Evolutionary conservation across 2,329 filamentous ascomycete genomes (phyloP).

Genomic region (Fusarium ambrosium): DNA sequence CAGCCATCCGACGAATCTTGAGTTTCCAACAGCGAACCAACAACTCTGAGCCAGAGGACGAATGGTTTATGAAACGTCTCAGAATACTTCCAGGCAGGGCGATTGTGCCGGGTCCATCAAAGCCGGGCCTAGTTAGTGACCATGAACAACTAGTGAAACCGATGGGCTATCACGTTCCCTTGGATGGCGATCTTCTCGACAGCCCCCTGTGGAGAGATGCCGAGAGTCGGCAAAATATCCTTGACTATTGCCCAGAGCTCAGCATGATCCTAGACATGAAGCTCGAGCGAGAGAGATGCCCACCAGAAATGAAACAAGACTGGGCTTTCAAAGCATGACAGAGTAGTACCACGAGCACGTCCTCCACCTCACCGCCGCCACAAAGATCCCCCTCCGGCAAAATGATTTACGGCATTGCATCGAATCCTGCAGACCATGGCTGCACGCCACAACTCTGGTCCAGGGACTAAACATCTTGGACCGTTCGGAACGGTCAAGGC

Average conservation of each 20-base stretch:
- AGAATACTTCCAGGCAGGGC: background rate
- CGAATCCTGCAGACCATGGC: background rate
- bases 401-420: background rate
- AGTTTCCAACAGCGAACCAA: constrained; percentile 55
- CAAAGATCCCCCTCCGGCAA: background rate
- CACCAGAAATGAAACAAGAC: background rate
- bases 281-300: constrained; percentile 2
- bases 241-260: constrained; percentile 5
- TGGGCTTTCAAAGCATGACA: background rate
- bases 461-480: constrained; percentile 16
- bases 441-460: constrained; percentile 56
- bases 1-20: constrained; percentile 63
- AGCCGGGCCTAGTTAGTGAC: background rate
- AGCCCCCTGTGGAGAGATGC: constrained; percentile 1
- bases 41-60: background rate
- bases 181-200: background rate
- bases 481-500: constrained; percentile 22
- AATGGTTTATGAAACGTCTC: constrained; percentile 6
- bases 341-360: background rate
- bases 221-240: background rate
- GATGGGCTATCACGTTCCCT: constrained; percentile 21
- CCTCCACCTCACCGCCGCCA: background rate
- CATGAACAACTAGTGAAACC: constrained; percentile 5
- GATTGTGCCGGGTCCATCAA: background rate
- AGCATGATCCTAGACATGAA: background rate